Evolutionary conservation across 129 eudicot genomes (phyloP).

Genomic region (sunflower (Helianthus annuus)): DNA sequence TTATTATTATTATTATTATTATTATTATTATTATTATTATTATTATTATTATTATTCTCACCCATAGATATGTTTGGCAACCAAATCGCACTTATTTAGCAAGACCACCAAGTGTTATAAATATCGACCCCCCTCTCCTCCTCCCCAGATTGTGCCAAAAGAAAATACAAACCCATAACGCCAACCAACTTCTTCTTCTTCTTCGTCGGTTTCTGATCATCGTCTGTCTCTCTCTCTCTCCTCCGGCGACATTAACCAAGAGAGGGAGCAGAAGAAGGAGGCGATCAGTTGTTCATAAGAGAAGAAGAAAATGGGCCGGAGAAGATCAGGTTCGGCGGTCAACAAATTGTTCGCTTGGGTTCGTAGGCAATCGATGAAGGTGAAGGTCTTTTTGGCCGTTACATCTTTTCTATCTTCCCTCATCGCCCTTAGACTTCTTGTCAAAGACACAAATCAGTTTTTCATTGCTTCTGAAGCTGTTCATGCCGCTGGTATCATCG

Average conservation of each 20-base stretch:
- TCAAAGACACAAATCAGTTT: conserved; percentile 58
- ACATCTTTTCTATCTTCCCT: conserved; percentile 43
- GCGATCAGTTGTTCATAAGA: conserved; percentile 3
- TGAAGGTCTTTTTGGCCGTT: conserved; percentile 54
- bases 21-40: no score
- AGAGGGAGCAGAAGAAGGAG: conserved; percentile 13
- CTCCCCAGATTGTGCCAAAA: neutral
- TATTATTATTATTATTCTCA: conserved; percentile 3
- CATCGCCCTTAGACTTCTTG: conserved; percentile 53
- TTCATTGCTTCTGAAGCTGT: conserved; percentile 71
- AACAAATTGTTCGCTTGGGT: conserved; percentile 75
- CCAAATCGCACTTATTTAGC: conserved; percentile 18
- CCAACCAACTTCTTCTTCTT: conserved; percentile 25
- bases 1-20: no score
- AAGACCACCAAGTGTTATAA: neutral
- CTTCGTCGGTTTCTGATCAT: conserved; percentile 6
- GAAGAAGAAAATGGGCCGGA: conserved; percentile 47
- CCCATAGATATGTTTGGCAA: conserved; percentile 36
- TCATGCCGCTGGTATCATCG: conserved; percentile 73
- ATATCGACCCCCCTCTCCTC: neutral
- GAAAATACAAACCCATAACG: conserved; percentile 13
- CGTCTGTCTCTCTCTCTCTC: neutral
- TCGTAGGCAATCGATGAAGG: conserved; percentile 67
- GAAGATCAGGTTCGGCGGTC: conserved; percentile 62
- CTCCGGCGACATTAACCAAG: conserved; percentile 9